Evolutionary conservation across 805 yeast genomes (phyloP), one percentile per base, ranked within the genome.

Genomic region (Candida koratica): DNA sequence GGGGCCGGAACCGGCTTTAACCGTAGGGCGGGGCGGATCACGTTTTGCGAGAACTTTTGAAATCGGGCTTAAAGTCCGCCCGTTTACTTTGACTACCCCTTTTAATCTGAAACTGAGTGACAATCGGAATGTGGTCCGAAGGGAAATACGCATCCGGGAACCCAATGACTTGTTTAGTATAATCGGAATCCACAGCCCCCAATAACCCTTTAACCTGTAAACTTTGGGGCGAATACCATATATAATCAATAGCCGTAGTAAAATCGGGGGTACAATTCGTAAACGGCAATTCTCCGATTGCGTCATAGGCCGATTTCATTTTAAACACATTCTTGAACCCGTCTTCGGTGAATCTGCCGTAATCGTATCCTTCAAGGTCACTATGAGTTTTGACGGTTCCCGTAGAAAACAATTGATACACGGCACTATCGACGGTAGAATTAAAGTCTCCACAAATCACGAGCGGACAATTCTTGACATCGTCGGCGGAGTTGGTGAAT

Each of bases 371-470:
- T 23, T 75, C 78, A 55, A 89, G 67, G 60, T 93, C 98, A 15
- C 61, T 67, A 58, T 90, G 97, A 32, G 78, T 73, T 37, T 77
- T 71, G n/a, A 84, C 87, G 25, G 74, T 62, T 25, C 97, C 96
- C 22, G 82, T 80, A 22, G 93, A 77, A 50, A 93, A 75, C 45
- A 93, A 70, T 63, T 88, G 93, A 57, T 86, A 90, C 13, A 93
- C 99, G 2, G 97, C 98, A 45, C 94, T 82, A 50, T 83, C 79
- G 13, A 73, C 64, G 34, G 81, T 80, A 1, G 97, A 90, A 61
- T 93, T 93, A 68, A 88, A 89, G 67, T 93, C 98, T 58, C 97
- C 97, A 65, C 97, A 85, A 25, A 93, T 79, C 12, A 90, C 60
- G 41, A 88, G 60, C n/a, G 96, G 89, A 18, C 80, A 60, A 50